A percentile compares a stretch with the other conserved stretches of the same genome.
Evolutionary conservation across 164 flowering plant species (phyloP).

Genomic region (Aristolochia californica): DNA sequence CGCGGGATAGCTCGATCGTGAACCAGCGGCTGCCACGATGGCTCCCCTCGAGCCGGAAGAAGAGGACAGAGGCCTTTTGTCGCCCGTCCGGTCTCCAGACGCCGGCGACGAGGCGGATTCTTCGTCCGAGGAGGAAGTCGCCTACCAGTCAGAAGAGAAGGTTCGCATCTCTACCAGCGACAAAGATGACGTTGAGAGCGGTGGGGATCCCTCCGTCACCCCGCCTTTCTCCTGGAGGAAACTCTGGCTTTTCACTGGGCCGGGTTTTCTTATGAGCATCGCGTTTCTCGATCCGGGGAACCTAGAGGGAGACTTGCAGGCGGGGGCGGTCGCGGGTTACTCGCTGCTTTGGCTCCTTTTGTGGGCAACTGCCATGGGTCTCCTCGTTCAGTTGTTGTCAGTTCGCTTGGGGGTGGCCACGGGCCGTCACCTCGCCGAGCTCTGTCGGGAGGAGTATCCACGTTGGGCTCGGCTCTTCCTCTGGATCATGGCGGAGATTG

Average conservation of each 20-base stretch:
- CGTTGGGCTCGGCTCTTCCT: slow-evolving; percentile 31
- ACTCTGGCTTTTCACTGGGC: slow-evolving; percentile 51
- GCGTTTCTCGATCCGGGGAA: slow-evolving; percentile 63
- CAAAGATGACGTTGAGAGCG: slow-evolving; percentile 1
- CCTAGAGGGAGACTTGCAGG: slow-evolving; percentile 52
- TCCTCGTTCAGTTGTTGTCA: slow-evolving; percentile 47
- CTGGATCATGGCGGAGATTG: slow-evolving; percentile 64
- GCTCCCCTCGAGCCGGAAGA: slow-evolving; percentile 3
- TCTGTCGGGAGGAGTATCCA: slow-evolving; percentile 54
- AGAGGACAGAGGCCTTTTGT: slow-evolving; percentile 3
- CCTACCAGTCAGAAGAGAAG: slow-evolving; percentile 22
- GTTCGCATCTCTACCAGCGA: slow-evolving; percentile 13
- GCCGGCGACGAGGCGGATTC: neutral
- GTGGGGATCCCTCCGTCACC: slow-evolving; percentile 2
- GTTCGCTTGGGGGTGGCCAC: slow-evolving; percentile 49
- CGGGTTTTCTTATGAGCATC: slow-evolving; percentile 54
- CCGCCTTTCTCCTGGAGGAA: slow-evolving; percentile 51
- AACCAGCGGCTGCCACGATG: neutral
- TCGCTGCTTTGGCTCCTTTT: slow-evolving; percentile 51
- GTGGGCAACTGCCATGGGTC: slow-evolving; percentile 56
- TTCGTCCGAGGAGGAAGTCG: slow-evolving; percentile 12
- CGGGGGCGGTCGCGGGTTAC: slow-evolving; percentile 60
- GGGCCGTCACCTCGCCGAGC: slow-evolving; percentile 47
- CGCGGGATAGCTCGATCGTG: too few relatives aligned
- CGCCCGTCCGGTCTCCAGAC: slow-evolving; percentile 2